Conservation (phyloP, 805 yeast genomes). For the Yamadazyma takamatsuzukensis region DNA sequence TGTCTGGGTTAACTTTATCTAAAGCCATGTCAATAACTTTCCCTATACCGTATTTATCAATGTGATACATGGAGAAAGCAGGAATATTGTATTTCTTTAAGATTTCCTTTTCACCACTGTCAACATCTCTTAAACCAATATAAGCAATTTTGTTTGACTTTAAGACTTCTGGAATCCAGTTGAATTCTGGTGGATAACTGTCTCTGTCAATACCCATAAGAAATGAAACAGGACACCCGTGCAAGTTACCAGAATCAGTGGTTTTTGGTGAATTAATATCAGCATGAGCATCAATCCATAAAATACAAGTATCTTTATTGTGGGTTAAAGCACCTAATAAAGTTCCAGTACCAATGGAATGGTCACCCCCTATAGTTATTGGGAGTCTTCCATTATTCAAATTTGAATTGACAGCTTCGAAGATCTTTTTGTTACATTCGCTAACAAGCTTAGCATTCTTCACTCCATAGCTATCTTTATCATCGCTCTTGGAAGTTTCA, state of each 20-base stretch:
- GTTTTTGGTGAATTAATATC: constrained; percentile 88
- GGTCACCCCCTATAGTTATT: constrained; percentile 93
- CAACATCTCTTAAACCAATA: constrained; percentile 93
- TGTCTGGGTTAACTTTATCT: constrained; percentile 67
- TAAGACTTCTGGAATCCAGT: constrained; percentile 75
- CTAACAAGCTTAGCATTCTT: constrained; percentile 79
- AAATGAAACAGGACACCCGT: constrained; percentile 95
- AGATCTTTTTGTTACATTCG: constrained; percentile 62
- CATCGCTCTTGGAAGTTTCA: constrained; percentile 41
- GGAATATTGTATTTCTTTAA: constrained; percentile 68
- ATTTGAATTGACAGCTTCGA: constrained; percentile 53
- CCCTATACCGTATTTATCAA: constrained; percentile 90
- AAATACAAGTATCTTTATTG: constrained; percentile 81
- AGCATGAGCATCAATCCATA: constrained; percentile 99
- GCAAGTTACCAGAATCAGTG: constrained; percentile 85
- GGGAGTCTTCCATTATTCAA: constrained; percentile 55
- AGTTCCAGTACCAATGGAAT: constrained; percentile 92
- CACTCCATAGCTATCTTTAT: constrained; percentile 47
- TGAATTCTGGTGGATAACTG: constrained; percentile 66
- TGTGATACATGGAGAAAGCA: constrained; percentile 93
- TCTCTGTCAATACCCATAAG: constrained; percentile 74
- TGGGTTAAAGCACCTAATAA: constrained; percentile 76
- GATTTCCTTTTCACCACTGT: constrained; percentile 75
- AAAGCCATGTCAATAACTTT: constrained; percentile 91
- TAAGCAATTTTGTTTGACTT: constrained; percentile 74